Conservation (phyloP, 306 rosid species). For the Citrullus amarus region DNA sequence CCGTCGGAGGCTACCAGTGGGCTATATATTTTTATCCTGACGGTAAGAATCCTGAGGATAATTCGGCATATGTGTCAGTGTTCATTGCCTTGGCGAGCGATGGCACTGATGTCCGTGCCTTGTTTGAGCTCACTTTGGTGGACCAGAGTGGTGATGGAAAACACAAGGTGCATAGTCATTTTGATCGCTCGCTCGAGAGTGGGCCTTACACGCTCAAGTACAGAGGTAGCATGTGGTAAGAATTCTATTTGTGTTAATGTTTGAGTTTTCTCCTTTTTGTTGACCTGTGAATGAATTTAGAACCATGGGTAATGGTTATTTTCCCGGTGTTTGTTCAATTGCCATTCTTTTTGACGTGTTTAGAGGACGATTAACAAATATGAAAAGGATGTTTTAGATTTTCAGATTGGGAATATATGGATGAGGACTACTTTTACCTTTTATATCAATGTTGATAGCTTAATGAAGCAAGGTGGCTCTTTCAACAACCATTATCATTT, state of each 20-base stretch:
- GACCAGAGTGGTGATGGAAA: constrained; percentile 81
- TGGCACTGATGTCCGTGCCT: constrained; percentile 89
- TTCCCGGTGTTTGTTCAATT: background rate
- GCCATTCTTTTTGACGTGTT: background rate
- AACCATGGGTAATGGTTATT: background rate
- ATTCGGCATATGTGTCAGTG: constrained; percentile 85
- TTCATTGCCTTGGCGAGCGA: constrained; percentile 91
- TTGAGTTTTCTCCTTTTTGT: background rate
- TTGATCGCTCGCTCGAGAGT: constrained; percentile 80
- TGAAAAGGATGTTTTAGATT: background rate
- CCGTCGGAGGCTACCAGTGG: constrained; percentile 95
- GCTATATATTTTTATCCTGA: constrained; percentile 94
- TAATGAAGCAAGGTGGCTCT: background rate
- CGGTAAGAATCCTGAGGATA: constrained; percentile 88
- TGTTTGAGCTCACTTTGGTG: constrained; percentile 75
- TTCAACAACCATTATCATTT: background rate
- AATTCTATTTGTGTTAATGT: background rate
- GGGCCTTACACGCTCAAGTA: constrained; percentile 95
- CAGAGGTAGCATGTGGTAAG: constrained; percentile 95
- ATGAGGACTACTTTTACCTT: background rate
- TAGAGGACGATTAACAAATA: background rate
- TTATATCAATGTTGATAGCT: background rate
- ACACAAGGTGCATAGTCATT: constrained; percentile 90
- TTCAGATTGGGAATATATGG: background rate
- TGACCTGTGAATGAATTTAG: background rate